Conservation (phyloP, 495 filamentous ascomycete species). For the Evansstolkia leycettana region DNA sequence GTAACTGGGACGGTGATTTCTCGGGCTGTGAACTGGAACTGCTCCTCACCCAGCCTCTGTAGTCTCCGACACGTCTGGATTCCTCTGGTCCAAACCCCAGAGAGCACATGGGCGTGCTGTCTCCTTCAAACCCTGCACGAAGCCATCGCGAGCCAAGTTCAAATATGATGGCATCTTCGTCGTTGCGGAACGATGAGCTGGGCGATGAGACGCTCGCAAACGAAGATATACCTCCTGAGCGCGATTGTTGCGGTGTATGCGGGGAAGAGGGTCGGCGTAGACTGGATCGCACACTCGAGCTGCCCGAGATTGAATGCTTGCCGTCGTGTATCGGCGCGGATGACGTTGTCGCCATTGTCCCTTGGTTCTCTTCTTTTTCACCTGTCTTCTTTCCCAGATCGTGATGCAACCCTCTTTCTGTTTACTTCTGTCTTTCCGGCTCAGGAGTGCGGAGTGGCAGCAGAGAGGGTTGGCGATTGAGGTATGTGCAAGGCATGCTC, state of each 20-base stretch:
- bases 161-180: constrained; percentile 74
- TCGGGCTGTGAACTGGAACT: constrained; percentile 7
- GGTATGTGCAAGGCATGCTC: no score
- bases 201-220: constrained; percentile 60
- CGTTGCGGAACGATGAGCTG: constrained; percentile 55
- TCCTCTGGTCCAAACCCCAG: constrained; percentile 61
- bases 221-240: constrained; percentile 24
- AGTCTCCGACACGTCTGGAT: constrained; percentile 72
- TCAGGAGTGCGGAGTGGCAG: no score
- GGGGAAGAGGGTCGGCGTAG: constrained; percentile 20
- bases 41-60: constrained; percentile 49
- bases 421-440: no score
- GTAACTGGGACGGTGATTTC: neutral
- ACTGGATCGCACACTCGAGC: constrained; percentile 8
- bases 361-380: no score
- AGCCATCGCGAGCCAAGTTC: constrained; percentile 74
- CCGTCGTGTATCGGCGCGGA: constrained; percentile 4
- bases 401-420: no score
- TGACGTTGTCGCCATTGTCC: constrained; percentile 8
- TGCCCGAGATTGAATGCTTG: constrained; percentile 7
- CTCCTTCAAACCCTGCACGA: constrained; percentile 75
- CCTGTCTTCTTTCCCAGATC: neutral
- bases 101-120: constrained; percentile 57
- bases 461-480: no score
- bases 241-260: constrained; percentile 23